Base-by-base conservation (phyloP, 805 yeast species). In the Kazachstania taianensis region DNA sequence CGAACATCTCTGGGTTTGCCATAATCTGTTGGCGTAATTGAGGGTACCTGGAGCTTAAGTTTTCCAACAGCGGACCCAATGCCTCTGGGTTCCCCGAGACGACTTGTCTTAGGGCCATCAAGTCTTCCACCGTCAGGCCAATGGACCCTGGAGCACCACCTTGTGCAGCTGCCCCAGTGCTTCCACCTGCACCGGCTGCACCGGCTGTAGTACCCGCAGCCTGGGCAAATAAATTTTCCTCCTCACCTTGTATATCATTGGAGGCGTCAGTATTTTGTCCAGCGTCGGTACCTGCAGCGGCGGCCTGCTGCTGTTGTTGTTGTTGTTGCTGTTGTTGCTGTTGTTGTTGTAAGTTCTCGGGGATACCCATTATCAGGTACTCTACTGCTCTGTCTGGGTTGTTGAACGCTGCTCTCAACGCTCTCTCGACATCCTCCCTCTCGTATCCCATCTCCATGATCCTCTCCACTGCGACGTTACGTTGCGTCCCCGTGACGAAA, bases 351-450 rank as follows among this genome's bases (percentile, higher is more conserved):
- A 43, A 72, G 58, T 20, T 57, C 50, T 79, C 89, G 16, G 96
- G 95, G 30, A 89, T 73, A 3, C 96, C 97, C 32, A 87, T 84
- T 45, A 92, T 65, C 34, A 92, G 67, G 57, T 89, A 87, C 57
- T 92, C 98, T 10, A 92, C 97, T 0, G 98, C 98, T 51, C 98
- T 77, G 57, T 89, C 97, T 15, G 98, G 97, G 61, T 92, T 87
- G 63, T 89, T 89, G 65, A 77, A 92, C 1, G 98, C 97, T 12
- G 95, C 94, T 49, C 94, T 76, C 56, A 92, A 65, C 0, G 98
- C 98, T 31, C 76, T 73, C 61, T 84, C 94, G 18, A 85, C 96
- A 55, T 84, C 83, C 13, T 75, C 71, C 49, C 94, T 76, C 35
- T 81, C 84, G 55, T 86, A 92, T 7, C 98, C 98, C 96, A 92